Evolutionary conservation across 73 alveolate species (phyloP), one percentile per base, ranked within the genome.

Genomic region (Blepharisma japonicum): DNA sequence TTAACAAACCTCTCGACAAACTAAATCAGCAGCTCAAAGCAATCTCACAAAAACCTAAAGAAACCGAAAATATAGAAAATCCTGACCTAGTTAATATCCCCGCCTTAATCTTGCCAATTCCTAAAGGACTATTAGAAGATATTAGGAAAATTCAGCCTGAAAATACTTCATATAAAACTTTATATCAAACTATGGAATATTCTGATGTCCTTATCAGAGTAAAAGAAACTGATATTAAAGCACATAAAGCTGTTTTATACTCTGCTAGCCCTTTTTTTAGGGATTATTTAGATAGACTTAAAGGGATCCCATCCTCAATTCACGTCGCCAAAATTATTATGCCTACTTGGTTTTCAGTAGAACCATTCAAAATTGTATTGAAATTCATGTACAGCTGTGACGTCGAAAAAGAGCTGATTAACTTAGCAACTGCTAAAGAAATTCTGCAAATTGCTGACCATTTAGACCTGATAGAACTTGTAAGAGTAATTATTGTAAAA

Each of bases 201-300:
- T 25, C 14, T 61, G 74, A 61, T 61, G 46, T 61, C n/a, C 14
- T 61, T 14, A 8, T 61, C 14, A 61, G 47, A 25, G 74, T 61
- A 14, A 61, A 25, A 25, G 74, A 61, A 14, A 61, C 74, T 2
- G 74, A 61, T 25, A 14, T 61, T 25, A 61, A 61, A 61, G 74
- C 74, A 2, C 74, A 61, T 25, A 61, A 61, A 61, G 74, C 74
- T 9, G 74, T 61, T 14, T 18, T 61, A 61, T 61, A 20, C 47
- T 61, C 74, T 14, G 38, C 74, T 2, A 18, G 49, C 11, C 50
- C 47, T 14, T 18, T 25, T 61, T 25, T 61, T 18, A 14, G 74
- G 23, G 74, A 61, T 9, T 9, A 61, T n/a, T 25, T 61, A 20
- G 74, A 61, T 9, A n/a, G 42, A 32, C 42, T 32, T 0, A 32